Percentiles rank a stretch among this genome's conserved stretches.
These are phyloP conservation scores for Pseudoturritis turrita DNA, from an alignment of 345 rosid genomes.

Conservation along the genomic window DNA sequence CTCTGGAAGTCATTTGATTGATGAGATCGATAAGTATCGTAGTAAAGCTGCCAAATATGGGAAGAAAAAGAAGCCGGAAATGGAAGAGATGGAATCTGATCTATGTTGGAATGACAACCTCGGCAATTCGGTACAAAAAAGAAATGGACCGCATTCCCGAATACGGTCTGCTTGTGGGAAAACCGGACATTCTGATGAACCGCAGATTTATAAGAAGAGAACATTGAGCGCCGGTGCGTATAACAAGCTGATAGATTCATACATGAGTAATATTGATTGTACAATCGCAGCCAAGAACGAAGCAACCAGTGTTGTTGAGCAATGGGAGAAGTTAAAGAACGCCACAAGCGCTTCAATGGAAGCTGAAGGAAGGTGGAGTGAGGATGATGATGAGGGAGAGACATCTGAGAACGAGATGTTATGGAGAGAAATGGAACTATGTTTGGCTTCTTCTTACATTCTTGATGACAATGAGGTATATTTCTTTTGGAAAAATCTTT, in stretches of 20 bases:
- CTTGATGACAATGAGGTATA: constrained; percentile 70
- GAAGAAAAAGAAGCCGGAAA: constrained; percentile 20
- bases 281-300: constrained; percentile 45
- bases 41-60: constrained; percentile 7
- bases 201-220: constrained; percentile 35
- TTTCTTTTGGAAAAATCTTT: background rate
- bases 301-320: constrained; percentile 43
- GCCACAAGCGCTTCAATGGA: constrained; percentile 27
- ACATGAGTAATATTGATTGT: constrained; percentile 71
- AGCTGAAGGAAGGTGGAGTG: constrained; percentile 26
- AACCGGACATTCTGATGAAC: constrained; percentile 30
- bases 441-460: constrained; percentile 67
- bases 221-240: constrained; percentile 69
- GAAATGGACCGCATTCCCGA: constrained; percentile 1
- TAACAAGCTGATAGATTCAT: constrained; percentile 59
- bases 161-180: background rate
- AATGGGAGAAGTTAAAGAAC: constrained; percentile 62
- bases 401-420: constrained; percentile 58
- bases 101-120: constrained; percentile 38
- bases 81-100: constrained; percentile 47
- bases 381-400: constrained; percentile 50
- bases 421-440: constrained; percentile 88
- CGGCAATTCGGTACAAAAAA: background rate
- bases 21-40: constrained; percentile 35
- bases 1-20: constrained; percentile 19